phyloP scores from a whole-genome alignment of 805 yeast species.

The Saccharomycopsis lassenensis region DNA sequence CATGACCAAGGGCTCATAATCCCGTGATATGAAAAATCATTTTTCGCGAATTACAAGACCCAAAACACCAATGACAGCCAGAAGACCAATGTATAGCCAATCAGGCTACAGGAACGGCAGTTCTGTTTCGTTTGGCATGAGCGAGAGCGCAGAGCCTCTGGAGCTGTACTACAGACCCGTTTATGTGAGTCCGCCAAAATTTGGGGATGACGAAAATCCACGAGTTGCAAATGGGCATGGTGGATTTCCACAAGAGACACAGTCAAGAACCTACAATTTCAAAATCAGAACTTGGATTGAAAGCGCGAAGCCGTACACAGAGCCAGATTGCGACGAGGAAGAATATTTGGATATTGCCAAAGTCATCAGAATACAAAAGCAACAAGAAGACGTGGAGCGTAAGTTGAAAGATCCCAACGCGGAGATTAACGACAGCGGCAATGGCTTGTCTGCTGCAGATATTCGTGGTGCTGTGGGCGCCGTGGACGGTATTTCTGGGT shows the following conservation, averaged over 20 bases:
- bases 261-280: slow-evolving; percentile 23
- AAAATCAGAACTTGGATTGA: slow-evolving; percentile 26
- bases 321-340: slow-evolving; percentile 19
- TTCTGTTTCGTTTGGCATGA: slow-evolving; percentile 19
- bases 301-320: slow-evolving; percentile 12
- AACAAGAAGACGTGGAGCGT: slow-evolving; percentile 20
- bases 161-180: slow-evolving; percentile 25
- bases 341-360: slow-evolving; percentile 30
- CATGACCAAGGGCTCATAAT: too few species aligned
- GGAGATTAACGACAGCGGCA: slow-evolving; percentile 13
- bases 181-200: slow-evolving; percentile 26
- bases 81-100: slow-evolving; percentile 25
- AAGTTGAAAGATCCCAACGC: slow-evolving; percentile 15
- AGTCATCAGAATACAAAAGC: slow-evolving; percentile 9
- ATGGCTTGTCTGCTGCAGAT: slow-evolving; percentile 28
- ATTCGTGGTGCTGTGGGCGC: slow-evolving; percentile 34
- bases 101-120: slow-evolving; percentile 23
- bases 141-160: slow-evolving; percentile 13
- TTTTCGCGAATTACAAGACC: too few species aligned
- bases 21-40: too few species aligned
- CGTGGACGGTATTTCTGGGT: slow-evolving; percentile 18
- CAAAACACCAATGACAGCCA: slow-evolving; percentile 17
- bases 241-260: not conserved
- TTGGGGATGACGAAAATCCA: slow-evolving; percentile 16
- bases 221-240: slow-evolving; percentile 6